Base-by-base conservation (phyloP, 2,329 filamentous ascomycete species). In the Aspergillus fumigatiaffinis region DNA sequence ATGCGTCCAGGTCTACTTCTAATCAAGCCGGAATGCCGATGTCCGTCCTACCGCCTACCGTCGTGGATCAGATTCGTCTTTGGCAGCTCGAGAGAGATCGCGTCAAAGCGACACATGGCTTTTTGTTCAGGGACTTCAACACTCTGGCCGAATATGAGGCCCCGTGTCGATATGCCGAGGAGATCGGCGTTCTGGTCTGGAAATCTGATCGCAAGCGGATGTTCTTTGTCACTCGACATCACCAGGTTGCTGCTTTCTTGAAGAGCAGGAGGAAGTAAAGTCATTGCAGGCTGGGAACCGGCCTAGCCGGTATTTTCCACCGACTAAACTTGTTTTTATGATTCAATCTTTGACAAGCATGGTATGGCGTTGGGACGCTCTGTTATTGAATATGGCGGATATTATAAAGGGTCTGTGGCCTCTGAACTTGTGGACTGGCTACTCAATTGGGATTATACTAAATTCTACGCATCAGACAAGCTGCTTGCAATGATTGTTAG, bases 1-100 rank as follows among this genome's bases (percentile, higher is more conserved):
- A 73, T 58, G 70, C 62, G 23, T 67, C 65, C 50, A 72, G 72
- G 56, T 70, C 70, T 46, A 72, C 26, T 63, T 80, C 50, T 67
- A 83, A 72, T 25, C 66, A 67, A 21, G 61, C 68, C 3, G 72
- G 73, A 3, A 62, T 75, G 12, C 68, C 75, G 1, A 68, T 75
- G 0, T 89, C 92, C 1, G 85, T 96, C 17, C 82, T 99, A 1
- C 94, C 95, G 1, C 92, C 94, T 0, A 97, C 95, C 0, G 94
- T 99, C 17, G 91, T 97, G 61, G 94, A 99, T 75, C 94, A 99
- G 79, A 97, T 99, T 68, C 84, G 92, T 2, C 84, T 99, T 21
- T 99, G 94, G 94, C 93, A 99, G 78, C 87, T 97, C 53, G 94
- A 99, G 75, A 92, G 93, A 62, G 94, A 99, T 78, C 85, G 94